Evolutionary conservation across 176 grass and related monocot genomes (phyloP).

Genomic region (Pontederia paniculata): DNA sequence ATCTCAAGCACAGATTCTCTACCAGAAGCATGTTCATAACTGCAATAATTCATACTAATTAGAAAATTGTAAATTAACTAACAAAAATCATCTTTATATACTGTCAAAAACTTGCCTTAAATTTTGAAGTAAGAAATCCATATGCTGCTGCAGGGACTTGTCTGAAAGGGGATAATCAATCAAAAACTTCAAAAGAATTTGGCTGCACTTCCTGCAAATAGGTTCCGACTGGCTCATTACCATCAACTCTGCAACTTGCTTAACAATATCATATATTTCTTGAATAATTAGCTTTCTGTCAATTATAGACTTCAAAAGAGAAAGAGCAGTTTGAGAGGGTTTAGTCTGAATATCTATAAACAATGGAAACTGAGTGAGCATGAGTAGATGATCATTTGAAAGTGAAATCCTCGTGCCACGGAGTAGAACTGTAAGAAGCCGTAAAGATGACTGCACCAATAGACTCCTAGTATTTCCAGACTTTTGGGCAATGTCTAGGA

Average conservation of each 20-base stretch:
- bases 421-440: constrained; percentile 68
- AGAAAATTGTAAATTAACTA: constrained; percentile 1
- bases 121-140: constrained; percentile 88
- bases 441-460: constrained; percentile 72
- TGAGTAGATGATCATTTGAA: constrained; percentile 61
- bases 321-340: constrained; percentile 71
- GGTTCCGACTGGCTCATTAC: constrained; percentile 68
- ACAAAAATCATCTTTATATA: constrained; percentile 1
- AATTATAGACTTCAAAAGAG: constrained; percentile 80
- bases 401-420: constrained; percentile 64
- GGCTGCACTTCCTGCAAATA: constrained; percentile 60
- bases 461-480: constrained; percentile 51
- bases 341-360: constrained; percentile 91
- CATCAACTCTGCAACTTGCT: constrained; percentile 83
- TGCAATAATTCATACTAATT: constrained; percentile 24
- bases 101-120: constrained; percentile 41
- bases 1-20: constrained; percentile 93
- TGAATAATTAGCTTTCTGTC: constrained; percentile 60
- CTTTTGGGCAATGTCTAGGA: constrained; percentile 79
- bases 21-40: constrained; percentile 80
- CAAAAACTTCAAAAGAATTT: constrained; percentile 84
- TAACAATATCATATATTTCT: constrained; percentile 90
- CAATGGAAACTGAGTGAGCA: constrained; percentile 66
- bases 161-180: constrained; percentile 78
- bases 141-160: constrained; percentile 80